Conservation (phyloP, 768 basidiomycete genomes). For the Brasilioporus rufonigricans region DNA sequence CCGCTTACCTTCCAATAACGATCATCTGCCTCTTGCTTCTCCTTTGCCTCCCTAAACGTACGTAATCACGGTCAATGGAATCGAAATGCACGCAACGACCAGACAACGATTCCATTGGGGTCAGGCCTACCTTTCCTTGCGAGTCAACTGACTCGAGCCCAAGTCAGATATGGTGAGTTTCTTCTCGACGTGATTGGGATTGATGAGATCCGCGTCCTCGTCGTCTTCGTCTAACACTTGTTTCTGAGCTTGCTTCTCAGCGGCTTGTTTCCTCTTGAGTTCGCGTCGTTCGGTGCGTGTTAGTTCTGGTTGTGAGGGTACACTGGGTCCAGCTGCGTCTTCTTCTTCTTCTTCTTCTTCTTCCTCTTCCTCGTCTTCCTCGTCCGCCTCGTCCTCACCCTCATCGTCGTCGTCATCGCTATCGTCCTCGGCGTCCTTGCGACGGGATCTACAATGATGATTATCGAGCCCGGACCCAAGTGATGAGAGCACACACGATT, state of each 20-base stretch:
- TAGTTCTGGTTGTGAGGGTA: conserved; percentile 52
- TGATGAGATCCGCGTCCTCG: conserved; percentile 70
- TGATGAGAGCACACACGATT: conserved; percentile 37
- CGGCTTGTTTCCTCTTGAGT: conserved; percentile 77
- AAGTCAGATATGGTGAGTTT: conserved; percentile 76
- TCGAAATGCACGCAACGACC: background rate
- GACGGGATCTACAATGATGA: conserved; percentile 15
- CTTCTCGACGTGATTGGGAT: conserved; percentile 76
- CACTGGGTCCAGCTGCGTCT: conserved; percentile 26
- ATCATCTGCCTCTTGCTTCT: conserved; percentile 87
- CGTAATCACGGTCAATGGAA: background rate
- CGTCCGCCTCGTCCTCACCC: conserved; percentile 41
- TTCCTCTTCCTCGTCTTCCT: conserved; percentile 41
- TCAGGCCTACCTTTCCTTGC: conserved; percentile 57
- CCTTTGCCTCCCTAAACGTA: conserved; percentile 74
- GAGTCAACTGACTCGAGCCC: conserved; percentile 57
- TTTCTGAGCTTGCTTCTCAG: conserved; percentile 40
- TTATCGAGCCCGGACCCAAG: conserved; percentile 10
- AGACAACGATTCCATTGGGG: background rate
- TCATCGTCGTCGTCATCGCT: conserved; percentile 41
- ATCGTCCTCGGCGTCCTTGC: conserved; percentile 34
- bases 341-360: conserved; percentile 43
- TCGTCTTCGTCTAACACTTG: conserved; percentile 45
- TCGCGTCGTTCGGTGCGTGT: conserved; percentile 72
- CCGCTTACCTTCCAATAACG: conserved; percentile 76